Percentiles rank a stretch among this genome's conserved stretches.
Evolutionary conservation across 345 rosid genomes (phyloP).

Genomic region (Ailanthus altissimus): DNA sequence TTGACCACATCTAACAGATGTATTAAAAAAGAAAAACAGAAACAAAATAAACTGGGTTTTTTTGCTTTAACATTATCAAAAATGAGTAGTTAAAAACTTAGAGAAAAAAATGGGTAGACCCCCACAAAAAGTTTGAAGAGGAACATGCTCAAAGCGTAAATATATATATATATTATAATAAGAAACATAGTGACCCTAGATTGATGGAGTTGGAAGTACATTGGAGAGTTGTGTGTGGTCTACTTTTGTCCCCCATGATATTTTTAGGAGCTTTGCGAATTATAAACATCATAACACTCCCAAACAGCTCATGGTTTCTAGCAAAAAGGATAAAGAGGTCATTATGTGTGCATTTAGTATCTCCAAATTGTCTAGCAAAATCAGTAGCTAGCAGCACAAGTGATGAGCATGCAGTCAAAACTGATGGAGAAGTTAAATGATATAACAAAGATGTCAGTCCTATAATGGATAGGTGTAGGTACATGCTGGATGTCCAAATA

Average conservation of each 20-base stretch:
- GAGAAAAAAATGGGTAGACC: conserved; percentile 4
- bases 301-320: background rate
- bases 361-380: background rate
- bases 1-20: background rate
- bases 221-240: conserved; percentile 29
- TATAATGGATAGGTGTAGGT: conserved; percentile 13
- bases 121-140: conserved; percentile 26
- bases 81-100: conserved; percentile 17
- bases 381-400: background rate
- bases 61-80: background rate
- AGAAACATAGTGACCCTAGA: conserved; percentile 31
- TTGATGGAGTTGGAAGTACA: conserved; percentile 36
- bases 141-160: conserved; percentile 21
- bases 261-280: conserved; percentile 24
- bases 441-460: background rate
- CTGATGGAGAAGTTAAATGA: background rate
- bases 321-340: background rate
- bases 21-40: too few species aligned
- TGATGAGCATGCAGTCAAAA: conserved; percentile 3
- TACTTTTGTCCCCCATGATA: conserved; percentile 39
- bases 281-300: conserved; percentile 17
- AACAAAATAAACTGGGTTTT: too few species aligned
- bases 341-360: background rate
- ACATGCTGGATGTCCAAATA: conserved; percentile 27
- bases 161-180: conserved; percentile 9